phyloP scores from a whole-genome alignment of 2,329 filamentous ascomycete genomes.

The Clonostachys solani region DNA sequence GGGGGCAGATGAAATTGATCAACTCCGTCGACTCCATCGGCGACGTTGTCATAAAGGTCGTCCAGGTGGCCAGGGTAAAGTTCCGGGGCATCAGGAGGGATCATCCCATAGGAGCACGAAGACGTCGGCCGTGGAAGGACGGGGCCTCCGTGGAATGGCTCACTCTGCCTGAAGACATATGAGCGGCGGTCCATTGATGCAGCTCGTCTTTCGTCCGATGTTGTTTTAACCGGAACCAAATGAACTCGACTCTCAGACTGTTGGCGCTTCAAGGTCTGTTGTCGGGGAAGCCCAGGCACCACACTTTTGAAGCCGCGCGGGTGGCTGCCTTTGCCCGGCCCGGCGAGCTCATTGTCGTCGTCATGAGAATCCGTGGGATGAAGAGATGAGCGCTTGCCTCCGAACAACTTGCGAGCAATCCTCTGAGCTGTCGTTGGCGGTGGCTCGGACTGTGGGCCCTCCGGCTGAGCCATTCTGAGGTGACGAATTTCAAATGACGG shows the following conservation, averaged over 20 bases:
- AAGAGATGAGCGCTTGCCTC: neutral
- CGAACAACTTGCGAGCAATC: constrained; percentile 20
- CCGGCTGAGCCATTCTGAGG: constrained; percentile 22
- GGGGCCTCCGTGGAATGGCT: too few species aligned
- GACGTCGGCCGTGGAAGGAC: too few species aligned
- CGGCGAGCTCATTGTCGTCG: too few species aligned
- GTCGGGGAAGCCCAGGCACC: constrained; percentile 73
- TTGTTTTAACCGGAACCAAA: constrained; percentile 61
- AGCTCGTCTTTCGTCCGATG: constrained; percentile 65
- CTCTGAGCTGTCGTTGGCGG: constrained; percentile 16
- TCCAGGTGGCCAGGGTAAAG: too few species aligned
- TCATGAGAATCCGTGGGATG: too few species aligned
- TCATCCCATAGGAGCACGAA: too few species aligned
- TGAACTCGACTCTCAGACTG: constrained; percentile 75
- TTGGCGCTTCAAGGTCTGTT: constrained; percentile 77
- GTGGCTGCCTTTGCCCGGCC: too few species aligned
- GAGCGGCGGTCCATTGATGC: constrained; percentile 58
- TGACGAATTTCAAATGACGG: constrained; percentile 2
- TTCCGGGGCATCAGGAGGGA: too few species aligned
- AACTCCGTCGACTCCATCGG: too few species aligned
- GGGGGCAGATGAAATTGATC: neutral
- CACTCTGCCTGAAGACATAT: constrained; percentile 13
- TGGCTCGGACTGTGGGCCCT: constrained; percentile 18
- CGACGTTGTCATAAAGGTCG: too few species aligned
- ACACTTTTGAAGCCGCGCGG: constrained; percentile 48